Percentiles rank a stretch among this genome's conserved stretches.
Evolutionary conservation across 306 rosid genomes (phyloP).

Genomic region (Castanospermum australe): DNA sequence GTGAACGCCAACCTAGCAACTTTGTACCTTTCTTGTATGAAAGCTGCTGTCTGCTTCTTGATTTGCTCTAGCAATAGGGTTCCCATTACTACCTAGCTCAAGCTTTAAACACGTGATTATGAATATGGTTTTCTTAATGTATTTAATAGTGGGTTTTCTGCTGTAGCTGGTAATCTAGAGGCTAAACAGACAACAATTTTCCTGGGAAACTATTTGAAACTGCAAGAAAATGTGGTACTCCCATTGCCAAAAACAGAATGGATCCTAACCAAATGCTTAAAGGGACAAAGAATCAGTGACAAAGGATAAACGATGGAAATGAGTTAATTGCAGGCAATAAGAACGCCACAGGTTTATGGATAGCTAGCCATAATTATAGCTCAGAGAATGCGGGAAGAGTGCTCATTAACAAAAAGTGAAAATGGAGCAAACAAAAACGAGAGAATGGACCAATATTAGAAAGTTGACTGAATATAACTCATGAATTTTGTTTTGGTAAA

Average conservation of each 20-base stretch:
- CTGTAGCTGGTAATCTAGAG: neutral
- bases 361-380: conserved; percentile 53
- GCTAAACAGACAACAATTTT: neutral
- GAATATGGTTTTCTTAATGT: neutral
- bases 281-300: no score
- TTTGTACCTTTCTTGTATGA: conserved; percentile 62
- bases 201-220: no score
- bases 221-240: no score
- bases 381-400: conserved; percentile 37
- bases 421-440: neutral
- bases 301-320: conserved; percentile 20
- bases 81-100: conserved; percentile 34
- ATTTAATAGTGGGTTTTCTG: neutral
- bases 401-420: conserved; percentile 11
- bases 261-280: no score
- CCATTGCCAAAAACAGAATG: no score
- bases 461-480: conserved; percentile 42
- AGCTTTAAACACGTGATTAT: neutral
- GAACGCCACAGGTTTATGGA: conserved; percentile 28
- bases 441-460: conserved; percentile 32
- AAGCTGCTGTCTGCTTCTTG: conserved; percentile 59
- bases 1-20: conserved; percentile 66
- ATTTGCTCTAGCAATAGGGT: conserved; percentile 52
- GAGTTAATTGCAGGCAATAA: conserved; percentile 8
- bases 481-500: no score